These are phyloP conservation scores for Neonectria coccinea DNA, from an alignment of 2,329 filamentous ascomycete species.

Conservation along the genomic window DNA sequence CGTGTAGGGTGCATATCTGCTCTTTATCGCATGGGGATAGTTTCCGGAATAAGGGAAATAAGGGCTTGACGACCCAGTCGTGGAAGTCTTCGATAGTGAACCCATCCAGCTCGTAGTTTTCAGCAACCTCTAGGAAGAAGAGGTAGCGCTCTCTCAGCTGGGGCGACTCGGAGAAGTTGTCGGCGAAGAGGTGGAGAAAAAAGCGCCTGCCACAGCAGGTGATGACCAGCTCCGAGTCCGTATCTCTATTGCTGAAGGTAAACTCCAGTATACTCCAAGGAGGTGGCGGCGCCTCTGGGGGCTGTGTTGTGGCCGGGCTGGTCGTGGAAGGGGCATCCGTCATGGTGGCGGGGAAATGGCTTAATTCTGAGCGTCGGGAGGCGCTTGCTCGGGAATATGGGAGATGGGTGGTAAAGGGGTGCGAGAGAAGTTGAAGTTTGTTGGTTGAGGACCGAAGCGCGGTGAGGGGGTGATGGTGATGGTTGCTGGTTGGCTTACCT, in stretches of 20 bases:
- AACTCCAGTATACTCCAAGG: background rate
- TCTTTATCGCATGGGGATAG: background rate
- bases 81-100: background rate
- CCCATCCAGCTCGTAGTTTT: background rate
- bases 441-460: background rate
- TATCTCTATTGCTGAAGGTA: background rate
- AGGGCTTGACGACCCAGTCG: background rate
- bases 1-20: background rate
- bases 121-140: background rate
- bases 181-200: background rate
- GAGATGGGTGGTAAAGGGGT: background rate
- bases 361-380: background rate
- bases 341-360: background rate
- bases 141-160: background rate
- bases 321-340: background rate
- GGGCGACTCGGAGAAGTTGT: background rate
- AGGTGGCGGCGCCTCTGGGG: background rate
- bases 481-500: background rate
- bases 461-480: background rate
- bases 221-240: background rate
- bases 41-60: background rate
- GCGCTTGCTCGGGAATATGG: background rate
- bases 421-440: background rate
- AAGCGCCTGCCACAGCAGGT: background rate
- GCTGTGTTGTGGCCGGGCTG: background rate